A percentile compares a stretch with the other conserved stretches of the same genome.
These are phyloP conservation scores for Penicillium decumbens DNA, from an alignment of 2,329 filamentous ascomycete species.

Conservation along the genomic window DNA sequence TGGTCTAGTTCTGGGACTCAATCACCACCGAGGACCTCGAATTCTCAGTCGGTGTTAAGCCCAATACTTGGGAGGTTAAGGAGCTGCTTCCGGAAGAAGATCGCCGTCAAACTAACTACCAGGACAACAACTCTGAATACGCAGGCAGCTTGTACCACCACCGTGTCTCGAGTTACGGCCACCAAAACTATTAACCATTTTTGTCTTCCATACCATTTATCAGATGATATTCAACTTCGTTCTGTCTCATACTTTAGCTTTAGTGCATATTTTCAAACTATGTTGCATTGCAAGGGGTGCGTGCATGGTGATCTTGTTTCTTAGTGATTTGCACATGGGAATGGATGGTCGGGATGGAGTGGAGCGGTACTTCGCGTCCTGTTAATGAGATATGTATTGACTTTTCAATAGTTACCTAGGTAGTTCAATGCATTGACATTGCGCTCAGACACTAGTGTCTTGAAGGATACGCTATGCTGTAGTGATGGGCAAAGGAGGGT, in stretches of 20 bases:
- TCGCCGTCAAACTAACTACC: conserved; percentile 66
- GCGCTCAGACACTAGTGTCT: background rate
- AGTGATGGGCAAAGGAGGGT: background rate
- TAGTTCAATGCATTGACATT: background rate
- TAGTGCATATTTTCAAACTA: background rate
- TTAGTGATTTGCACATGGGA: background rate
- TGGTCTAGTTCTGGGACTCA: conserved; percentile 89
- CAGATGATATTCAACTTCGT: conserved; percentile 10
- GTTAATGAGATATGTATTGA: background rate
- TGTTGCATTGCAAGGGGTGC: background rate
- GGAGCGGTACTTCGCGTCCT: background rate
- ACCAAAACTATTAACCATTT: conserved; percentile 32
- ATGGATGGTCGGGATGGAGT: background rate
- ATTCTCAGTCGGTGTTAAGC: conserved; percentile 90
- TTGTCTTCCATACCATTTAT: conserved; percentile 11
- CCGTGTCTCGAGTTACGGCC: conserved; percentile 36
- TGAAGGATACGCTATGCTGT: background rate
- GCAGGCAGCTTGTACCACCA: conserved; percentile 44
- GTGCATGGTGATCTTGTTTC: background rate
- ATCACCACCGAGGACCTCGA: conserved; percentile 98
- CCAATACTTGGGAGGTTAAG: conserved; percentile 98
- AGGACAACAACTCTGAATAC: conserved; percentile 51
- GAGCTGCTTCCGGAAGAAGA: conserved; percentile 79
- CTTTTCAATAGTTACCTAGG: background rate
- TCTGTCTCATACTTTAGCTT: conserved; percentile 8